phyloP scores from a whole-genome alignment of 2,329 filamentous ascomycete genomes.

The Paraconiothyrium brasiliense region DNA sequence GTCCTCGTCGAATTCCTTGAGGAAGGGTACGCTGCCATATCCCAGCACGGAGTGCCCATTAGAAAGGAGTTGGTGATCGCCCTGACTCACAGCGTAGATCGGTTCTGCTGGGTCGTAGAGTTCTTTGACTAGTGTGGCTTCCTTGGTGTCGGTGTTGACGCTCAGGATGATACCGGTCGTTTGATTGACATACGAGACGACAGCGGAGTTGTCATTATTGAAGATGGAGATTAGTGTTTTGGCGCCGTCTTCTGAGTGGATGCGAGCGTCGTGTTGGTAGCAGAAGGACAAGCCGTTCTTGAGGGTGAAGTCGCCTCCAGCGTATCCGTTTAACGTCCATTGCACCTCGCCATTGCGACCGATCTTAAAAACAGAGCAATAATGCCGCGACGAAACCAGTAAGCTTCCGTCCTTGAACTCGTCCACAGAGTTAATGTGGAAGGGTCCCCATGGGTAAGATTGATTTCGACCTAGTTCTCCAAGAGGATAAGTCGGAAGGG shows the following conservation, averaged over 20 bases:
- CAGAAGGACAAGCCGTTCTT: conserved; percentile 19
- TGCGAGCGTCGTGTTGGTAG: conserved; percentile 24
- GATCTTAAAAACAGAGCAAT: conserved; percentile 17
- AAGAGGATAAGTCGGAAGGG: conserved; percentile 13
- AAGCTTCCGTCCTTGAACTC: conserved; percentile 16
- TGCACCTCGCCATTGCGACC: conserved; percentile 12
- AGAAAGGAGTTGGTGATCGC: conserved; percentile 4
- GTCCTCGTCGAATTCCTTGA: conserved; percentile 19
- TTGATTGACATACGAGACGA: conserved; percentile 12
- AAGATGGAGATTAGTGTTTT: conserved; percentile 16
- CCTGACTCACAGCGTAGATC: conserved; percentile 2
- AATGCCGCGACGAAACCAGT: conserved; percentile 16
- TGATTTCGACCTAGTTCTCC: conserved; percentile 4
- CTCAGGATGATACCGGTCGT: conserved; percentile 9
- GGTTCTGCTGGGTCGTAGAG: conserved; percentile 6
- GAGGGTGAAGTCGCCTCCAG: conserved; percentile 20
- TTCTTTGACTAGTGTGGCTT: conserved; percentile 11
- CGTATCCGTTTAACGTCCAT: conserved; percentile 16
- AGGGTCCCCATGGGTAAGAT: conserved; percentile 13
- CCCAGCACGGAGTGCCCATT: conserved; percentile 15
- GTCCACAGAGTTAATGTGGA: conserved; percentile 13
- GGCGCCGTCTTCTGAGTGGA: conserved; percentile 13
- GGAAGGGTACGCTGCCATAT: conserved; percentile 18
- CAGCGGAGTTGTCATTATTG: conserved; percentile 20
- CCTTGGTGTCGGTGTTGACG: conserved; percentile 7